These are phyloP conservation scores for Pichia kluyveri DNA, from an alignment of 805 yeast genomes.

Conservation along the genomic window DNA sequence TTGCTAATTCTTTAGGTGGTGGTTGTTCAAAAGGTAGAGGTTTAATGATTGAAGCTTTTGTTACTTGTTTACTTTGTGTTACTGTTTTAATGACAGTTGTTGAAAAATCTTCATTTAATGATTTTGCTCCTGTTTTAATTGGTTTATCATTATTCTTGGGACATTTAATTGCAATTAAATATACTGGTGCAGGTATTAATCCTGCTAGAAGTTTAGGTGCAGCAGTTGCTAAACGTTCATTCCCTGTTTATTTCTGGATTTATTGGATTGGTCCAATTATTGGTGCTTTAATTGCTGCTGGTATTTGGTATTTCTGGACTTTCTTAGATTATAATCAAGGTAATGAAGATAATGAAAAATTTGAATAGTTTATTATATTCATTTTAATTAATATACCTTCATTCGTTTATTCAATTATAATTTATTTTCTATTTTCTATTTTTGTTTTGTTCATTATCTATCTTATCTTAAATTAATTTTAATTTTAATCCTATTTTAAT, in stretches of 20 bases:
- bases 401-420: background rate
- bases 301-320: conserved; percentile 59
- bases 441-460: background rate
- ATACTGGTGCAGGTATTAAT: conserved; percentile 87
- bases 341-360: conserved; percentile 25
- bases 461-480: no score
- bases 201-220: conserved; percentile 91
- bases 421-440: background rate
- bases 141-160: conserved; percentile 77
- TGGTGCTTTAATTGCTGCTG: conserved; percentile 60
- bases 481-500: no score
- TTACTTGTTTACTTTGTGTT: conserved; percentile 61
- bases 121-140: conserved; percentile 73
- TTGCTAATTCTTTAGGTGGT: conserved; percentile 64
- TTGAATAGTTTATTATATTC: background rate
- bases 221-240: conserved; percentile 45
- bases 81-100: conserved; percentile 80
- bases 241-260: conserved; percentile 85
- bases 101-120: conserved; percentile 68
- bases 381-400: no score
- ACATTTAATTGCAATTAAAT: conserved; percentile 72
- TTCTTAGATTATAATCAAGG: conserved; percentile 50
- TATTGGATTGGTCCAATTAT: conserved; percentile 85
- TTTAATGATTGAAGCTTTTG: conserved; percentile 73
- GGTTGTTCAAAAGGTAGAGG: conserved; percentile 69